These are phyloP conservation scores for Rhizophora apiculata DNA, from an alignment of 345 rosid genomes.

Conservation along the genomic window DNA sequence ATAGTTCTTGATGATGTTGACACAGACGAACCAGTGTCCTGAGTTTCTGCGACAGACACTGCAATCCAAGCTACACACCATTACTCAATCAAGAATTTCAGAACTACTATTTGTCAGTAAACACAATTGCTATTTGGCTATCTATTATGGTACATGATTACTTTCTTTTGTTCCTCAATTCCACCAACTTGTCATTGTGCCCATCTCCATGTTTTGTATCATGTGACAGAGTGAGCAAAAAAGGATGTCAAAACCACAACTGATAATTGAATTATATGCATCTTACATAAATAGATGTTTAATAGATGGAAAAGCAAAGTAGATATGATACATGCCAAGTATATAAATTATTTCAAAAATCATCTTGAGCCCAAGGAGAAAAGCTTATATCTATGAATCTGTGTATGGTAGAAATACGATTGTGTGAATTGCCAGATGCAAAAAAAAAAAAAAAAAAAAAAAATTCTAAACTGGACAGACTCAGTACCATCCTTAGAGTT, in stretches of 20 bases:
- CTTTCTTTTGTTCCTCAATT: not conserved
- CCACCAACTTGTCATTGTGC: not conserved
- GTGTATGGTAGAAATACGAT: not conserved
- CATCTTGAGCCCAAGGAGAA: not conserved
- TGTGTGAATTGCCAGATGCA: conserved; percentile 16
- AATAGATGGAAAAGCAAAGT: too few species aligned
- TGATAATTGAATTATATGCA: too few species aligned
- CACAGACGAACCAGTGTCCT: conserved; percentile 74
- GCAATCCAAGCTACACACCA: conserved; percentile 23
- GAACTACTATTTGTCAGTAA: not conserved
- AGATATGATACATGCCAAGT: too few species aligned
- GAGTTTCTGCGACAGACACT: conserved; percentile 80
- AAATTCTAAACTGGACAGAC: conserved; percentile 5
- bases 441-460: conserved; percentile 10
- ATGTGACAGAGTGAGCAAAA: too few species aligned
- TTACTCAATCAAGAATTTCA: conserved; percentile 11
- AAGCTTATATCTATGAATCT: not conserved
- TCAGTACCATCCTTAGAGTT: conserved; percentile 80
- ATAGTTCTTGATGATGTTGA: conserved; percentile 57
- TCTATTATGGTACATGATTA: not conserved
- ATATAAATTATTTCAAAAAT: not conserved
- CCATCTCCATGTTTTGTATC: not conserved
- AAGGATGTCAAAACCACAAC: too few species aligned
- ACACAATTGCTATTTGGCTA: not conserved
- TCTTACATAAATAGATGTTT: too few species aligned